A percentile compares a stretch with the other conserved stretches of the same genome.
phyloP scores from a whole-genome alignment of 345 rosid genomes.

The Camelina neglecta region DNA sequence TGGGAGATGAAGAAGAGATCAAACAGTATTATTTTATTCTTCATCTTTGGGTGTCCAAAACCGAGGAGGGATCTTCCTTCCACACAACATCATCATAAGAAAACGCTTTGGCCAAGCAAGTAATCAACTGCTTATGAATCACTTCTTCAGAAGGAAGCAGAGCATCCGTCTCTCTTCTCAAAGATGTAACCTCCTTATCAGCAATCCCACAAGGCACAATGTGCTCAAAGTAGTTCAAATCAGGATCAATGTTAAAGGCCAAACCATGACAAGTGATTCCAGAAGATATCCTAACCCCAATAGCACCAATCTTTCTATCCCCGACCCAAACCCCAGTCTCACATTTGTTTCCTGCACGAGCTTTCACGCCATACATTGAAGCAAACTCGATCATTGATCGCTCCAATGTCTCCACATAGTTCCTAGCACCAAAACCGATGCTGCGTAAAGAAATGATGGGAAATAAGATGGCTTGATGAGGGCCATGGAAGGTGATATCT shows the following conservation, averaged over 20 bases:
- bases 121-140: conserved; percentile 76
- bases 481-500: conserved; percentile 90
- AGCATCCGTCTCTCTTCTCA: conserved; percentile 67
- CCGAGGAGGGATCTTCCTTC: conserved; percentile 52
- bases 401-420: conserved; percentile 81
- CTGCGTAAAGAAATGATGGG: conserved; percentile 79
- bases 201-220: conserved; percentile 94
- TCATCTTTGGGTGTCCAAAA: conserved; percentile 35
- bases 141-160: conserved; percentile 70
- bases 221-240: conserved; percentile 80
- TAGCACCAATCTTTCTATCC: conserved; percentile 88
- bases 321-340: conserved; percentile 97
- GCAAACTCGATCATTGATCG: conserved; percentile 73
- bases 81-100: conserved; percentile 55
- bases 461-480: conserved; percentile 77
- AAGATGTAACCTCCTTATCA: conserved; percentile 79
- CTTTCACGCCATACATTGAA: conserved; percentile 70
- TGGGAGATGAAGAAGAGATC: not conserved
- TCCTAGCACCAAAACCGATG: conserved; percentile 74
- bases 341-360: conserved; percentile 64
- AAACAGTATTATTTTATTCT: conserved; percentile 1
- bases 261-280: conserved; percentile 90
- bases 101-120: conserved; percentile 69
- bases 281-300: conserved; percentile 76
- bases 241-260: conserved; percentile 84